Base-by-base conservation (phyloP, 2,329 filamentous ascomycete genomes). In the Cladosporium velox region DNA sequence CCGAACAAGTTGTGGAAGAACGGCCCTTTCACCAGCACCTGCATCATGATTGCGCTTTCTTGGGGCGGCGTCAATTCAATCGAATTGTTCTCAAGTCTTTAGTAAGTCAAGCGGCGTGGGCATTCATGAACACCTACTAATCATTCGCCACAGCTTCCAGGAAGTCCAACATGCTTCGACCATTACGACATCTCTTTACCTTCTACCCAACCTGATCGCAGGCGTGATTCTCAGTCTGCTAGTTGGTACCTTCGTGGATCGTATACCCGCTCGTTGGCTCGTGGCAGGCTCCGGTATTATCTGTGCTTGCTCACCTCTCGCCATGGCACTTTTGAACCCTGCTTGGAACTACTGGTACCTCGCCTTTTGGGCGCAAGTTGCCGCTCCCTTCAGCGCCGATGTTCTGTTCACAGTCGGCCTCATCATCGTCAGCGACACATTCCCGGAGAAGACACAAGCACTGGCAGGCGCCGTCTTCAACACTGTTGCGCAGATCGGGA, bases 1-100 rank as follows among this genome's bases (percentile, higher is more conserved):
- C 87, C 87, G 0, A 89, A 89, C 72, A 83, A 82, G 0, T 75
- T 90, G 0, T 90, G 88, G 88, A 80, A 77, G 10, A 88, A 86
- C 51, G 72, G 74, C 0, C 74, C 82, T 8, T 90, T 90, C 70
- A 83, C 85, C 0, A 81, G 77, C 26, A 83, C 87, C 26, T 89
- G 87, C 69, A 70, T 83, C 3, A 69, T 67, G 34, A 76, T 81
- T 8, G 79, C 80, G 67, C 67, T 79, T 11, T 76, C 74, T 1
- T 79, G 77, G 76, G 78, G 76, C 1, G 79, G 77, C 0, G 78
- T 76, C 18, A 79, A 78, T 5, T 75, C 75, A 7, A 57, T 64
- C 18, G 62, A 64, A 26, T 12, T 62, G 32, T 62, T 62, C 32
- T 62, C 59, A 41, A 62, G 59, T 54, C 47, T 62, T 15, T 62